phyloP scores from a whole-genome alignment of 805 yeast species.

The Pichia ethanolica region DNA sequence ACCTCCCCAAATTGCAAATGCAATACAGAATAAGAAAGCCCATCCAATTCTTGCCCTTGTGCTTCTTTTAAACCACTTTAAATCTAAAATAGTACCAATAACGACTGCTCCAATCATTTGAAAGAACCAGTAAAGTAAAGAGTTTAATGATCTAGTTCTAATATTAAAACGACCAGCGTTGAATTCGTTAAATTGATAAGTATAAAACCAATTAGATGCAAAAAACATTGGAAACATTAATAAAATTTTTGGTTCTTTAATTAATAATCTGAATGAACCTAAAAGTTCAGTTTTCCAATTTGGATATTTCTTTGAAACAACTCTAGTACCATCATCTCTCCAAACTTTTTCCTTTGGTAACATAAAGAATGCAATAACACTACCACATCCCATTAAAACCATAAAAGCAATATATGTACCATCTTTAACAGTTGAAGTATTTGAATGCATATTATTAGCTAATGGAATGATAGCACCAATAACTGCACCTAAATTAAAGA shows the following conservation, averaged over 20 bases:
- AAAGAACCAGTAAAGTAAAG: conserved; percentile 51
- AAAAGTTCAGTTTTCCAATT: conserved; percentile 29
- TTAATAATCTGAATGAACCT: conserved; percentile 28
- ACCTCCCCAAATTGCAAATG: conserved; percentile 53
- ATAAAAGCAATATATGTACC: conserved; percentile 51
- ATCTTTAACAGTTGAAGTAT: conserved; percentile 31
- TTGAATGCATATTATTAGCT: conserved; percentile 38
- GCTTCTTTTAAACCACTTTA: conserved; percentile 33
- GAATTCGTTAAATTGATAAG: conserved; percentile 54
- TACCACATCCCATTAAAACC: conserved; percentile 42
- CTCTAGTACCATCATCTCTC: conserved; percentile 43
- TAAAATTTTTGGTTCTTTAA: conserved; percentile 29
- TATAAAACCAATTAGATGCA: conserved; percentile 60
- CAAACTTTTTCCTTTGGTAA: conserved; percentile 44
- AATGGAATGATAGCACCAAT: conserved; percentile 54
- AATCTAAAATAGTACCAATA: conserved; percentile 44
- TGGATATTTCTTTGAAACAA: conserved; percentile 38
- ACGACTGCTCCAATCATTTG: conserved; percentile 52
- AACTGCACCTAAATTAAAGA: conserved; percentile 56
- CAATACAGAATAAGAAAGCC: conserved; percentile 28
- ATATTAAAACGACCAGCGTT: conserved; percentile 49
- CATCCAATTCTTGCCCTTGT: conserved; percentile 41
- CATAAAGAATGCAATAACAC: conserved; percentile 36
- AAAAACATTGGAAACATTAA: conserved; percentile 55
- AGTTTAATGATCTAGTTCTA: conserved; percentile 55